Base-by-base conservation (phyloP, 306 rosid species). In the Vachellia collinsii region DNA sequence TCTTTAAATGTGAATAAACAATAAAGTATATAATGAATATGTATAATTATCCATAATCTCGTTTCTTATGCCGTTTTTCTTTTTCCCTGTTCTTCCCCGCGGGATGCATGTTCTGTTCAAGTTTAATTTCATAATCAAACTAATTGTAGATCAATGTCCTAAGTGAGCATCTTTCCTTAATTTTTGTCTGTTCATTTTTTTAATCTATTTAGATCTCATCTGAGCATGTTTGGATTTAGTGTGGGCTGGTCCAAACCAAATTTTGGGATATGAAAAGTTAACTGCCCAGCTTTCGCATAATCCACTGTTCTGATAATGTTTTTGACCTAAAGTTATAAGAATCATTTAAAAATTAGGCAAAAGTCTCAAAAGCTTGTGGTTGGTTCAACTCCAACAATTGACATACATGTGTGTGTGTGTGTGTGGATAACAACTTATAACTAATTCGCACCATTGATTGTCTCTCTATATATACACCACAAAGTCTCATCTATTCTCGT, bases 311-410 rank as follows among this genome's bases (percentile, higher is more conserved):
- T 34, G 13, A 53, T 47, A 39, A 51, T 78, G 5, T 14, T 70
- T 70, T 70, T 44, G 9, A 74, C 23, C 42, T n/a, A 46, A 74
- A 20, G 22, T 37, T 37, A 3, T 11, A 20, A 74, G 3, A 19
- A 19, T 36, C 38, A 50, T 69, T 1, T 3, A 9, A 73, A n/a
- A 39, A 38, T 11, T 37, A 53, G 77, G 37, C 37, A 38, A 53
- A 9, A 74, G 19, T 47, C 62, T 4, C 5, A 6, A 14, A 5
- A 41, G 61, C 36, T 11, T n/a, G 41, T 36, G 47, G 36, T 13
- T 50, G 29, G 77, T 36, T 73, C 47, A 3, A 19, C 36, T 73
- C 37, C 65, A 73, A 82, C 51, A 22, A 74, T 58, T 67, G 76
- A 68, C 43, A 8, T 0, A 29, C 34, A 29, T 29, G 34, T 29